Conservation (phyloP, 2,329 filamentous ascomycete species). For the Bipolaris sorokiniana region DNA sequence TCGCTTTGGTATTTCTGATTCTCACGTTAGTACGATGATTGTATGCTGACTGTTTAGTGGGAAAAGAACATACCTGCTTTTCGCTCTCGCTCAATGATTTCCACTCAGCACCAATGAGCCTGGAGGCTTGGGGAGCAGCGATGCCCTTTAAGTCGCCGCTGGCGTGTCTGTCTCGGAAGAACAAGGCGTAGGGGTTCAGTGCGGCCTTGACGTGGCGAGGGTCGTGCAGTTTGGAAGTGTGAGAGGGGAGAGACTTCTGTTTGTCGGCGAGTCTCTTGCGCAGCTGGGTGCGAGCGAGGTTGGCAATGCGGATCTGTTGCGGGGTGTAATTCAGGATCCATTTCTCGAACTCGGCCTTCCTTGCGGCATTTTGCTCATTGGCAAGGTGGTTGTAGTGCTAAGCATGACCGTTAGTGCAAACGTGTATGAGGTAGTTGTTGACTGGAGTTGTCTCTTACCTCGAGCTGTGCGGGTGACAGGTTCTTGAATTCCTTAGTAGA, state of each 20-base stretch:
- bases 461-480: conserved; percentile 43
- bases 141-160: conserved; percentile 61
- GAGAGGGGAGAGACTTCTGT: conserved; percentile 7
- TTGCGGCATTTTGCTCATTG: conserved; percentile 54
- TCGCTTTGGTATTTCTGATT: conserved; percentile 41
- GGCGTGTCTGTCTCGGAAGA: conserved; percentile 52
- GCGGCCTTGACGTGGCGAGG: conserved; percentile 59
- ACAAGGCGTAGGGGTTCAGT: conserved; percentile 51
- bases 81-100: conserved; percentile 54
- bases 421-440: neutral
- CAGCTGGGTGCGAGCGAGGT: conserved; percentile 59
- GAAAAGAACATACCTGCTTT: conserved; percentile 52
- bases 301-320: conserved; percentile 64
- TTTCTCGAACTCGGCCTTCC: conserved; percentile 53
- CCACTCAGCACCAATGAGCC: conserved; percentile 56
- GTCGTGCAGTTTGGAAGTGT: conserved; percentile 55
- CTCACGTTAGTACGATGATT: conserved; percentile 26
- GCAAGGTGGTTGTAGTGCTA: conserved; percentile 60
- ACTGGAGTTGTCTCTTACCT: conserved; percentile 32
- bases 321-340: conserved; percentile 64
- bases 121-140: conserved; percentile 46
- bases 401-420: conserved; percentile 8
- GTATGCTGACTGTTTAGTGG: too few relatives aligned
- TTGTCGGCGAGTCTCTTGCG: conserved; percentile 25
- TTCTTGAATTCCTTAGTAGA: conserved; percentile 29